These are phyloP conservation scores for Dictyostelium brefeldianum DNA, from an alignment of 78 protist genomes.

Conservation along the genomic window DNA sequence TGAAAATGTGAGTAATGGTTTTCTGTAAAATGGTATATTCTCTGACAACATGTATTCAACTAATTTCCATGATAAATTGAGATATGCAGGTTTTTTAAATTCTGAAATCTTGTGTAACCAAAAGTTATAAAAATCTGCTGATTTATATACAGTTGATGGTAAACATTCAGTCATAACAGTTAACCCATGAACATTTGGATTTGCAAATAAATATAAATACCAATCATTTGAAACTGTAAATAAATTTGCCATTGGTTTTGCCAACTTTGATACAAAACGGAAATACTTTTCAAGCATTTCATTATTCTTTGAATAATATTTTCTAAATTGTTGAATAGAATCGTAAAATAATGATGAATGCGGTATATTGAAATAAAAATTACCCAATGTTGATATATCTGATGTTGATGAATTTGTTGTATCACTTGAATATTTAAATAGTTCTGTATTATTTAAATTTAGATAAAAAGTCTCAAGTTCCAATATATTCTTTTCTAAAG, in stretches of 20 bases:
- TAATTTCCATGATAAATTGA: background rate
- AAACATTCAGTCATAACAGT: background rate
- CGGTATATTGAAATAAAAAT: background rate
- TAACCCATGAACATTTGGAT: background rate
- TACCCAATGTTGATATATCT: too few species aligned
- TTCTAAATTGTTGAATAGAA: background rate
- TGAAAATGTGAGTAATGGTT: background rate
- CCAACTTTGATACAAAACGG: background rate
- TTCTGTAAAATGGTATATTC: background rate
- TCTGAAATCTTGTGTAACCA: background rate
- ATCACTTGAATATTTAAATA: too few species aligned
- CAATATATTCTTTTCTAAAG: too few species aligned
- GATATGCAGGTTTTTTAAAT: background rate
- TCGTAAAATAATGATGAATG: background rate
- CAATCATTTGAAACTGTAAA: background rate
- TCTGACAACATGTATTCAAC: background rate
- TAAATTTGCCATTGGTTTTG: background rate
- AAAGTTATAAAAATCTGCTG: background rate
- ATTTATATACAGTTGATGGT: background rate
- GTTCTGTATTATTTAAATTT: too few species aligned
- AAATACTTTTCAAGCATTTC: background rate
- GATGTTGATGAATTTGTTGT: too few species aligned
- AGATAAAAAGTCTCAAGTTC: too few species aligned
- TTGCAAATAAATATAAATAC: background rate
- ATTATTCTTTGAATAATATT: background rate